A percentile compares a stretch with the other conserved stretches of the same genome.
Evolutionary conservation across 345 rosid species (phyloP).

Genomic region (Populus simonii): DNA sequence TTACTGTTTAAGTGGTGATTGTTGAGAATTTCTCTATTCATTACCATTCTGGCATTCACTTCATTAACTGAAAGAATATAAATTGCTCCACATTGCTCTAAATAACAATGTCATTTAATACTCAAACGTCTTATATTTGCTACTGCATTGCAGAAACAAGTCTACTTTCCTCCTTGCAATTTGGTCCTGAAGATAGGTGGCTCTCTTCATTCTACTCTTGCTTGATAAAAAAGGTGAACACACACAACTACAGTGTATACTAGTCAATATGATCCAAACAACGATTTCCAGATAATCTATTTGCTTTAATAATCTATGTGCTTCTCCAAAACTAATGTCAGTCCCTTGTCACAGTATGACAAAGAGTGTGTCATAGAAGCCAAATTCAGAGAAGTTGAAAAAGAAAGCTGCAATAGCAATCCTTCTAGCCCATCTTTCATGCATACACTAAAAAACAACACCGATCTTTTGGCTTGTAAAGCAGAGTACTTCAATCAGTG

Average conservation of each 20-base stretch:
- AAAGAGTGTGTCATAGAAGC: slow-evolving; percentile 77
- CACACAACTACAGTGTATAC: neutral
- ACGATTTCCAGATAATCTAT: slow-evolving; percentile 6
- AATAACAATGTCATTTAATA: no score
- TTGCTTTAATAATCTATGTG: neutral
- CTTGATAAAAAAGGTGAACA: slow-evolving; percentile 72
- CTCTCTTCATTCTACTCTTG: slow-evolving; percentile 93
- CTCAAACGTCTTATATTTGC: neutral
- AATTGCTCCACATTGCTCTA: neutral
- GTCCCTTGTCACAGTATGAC: slow-evolving; percentile 52
- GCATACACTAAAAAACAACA: slow-evolving; percentile 59
- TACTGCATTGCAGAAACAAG: slow-evolving; percentile 50
- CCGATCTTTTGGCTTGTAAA: slow-evolving; percentile 89
- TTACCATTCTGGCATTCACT: neutral
- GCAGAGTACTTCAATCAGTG: slow-evolving; percentile 96
- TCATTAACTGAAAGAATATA: neutral
- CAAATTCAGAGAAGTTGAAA: slow-evolving; percentile 77
- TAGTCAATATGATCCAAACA: neutral
- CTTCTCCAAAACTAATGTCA: slow-evolving; percentile 4
- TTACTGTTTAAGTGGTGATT: neutral
- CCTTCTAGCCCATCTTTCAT: slow-evolving; percentile 48
- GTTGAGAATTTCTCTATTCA: neutral
- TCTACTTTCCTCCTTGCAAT: slow-evolving; percentile 74
- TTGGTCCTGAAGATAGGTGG: slow-evolving; percentile 90
- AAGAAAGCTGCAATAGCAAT: slow-evolving; percentile 51